phyloP scores from a whole-genome alignment of 1,284 basidiomycete genomes.

The Spongiforma sp. region DNA sequence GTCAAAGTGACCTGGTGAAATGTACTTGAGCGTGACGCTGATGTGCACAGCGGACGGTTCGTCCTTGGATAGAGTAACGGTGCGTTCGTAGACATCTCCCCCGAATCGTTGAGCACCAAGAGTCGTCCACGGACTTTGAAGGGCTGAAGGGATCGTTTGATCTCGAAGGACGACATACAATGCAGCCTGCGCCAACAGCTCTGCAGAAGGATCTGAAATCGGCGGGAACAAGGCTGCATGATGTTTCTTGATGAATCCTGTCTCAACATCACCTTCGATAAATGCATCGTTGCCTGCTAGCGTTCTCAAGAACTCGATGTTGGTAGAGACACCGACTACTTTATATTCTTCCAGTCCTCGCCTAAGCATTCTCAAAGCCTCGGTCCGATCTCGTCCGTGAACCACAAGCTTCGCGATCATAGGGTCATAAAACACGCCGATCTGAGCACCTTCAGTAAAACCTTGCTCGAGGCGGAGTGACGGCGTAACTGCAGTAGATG shows the following conservation, averaged over 20 bases:
- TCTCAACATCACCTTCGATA: constrained; percentile 85
- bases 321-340: constrained; percentile 91
- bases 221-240: constrained; percentile 77
- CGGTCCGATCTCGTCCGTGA: constrained; percentile 85
- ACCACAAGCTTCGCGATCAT: constrained; percentile 96
- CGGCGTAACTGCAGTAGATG: constrained; percentile 51
- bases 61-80: constrained; percentile 59
- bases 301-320: constrained; percentile 85
- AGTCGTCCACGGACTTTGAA: constrained; percentile 63
- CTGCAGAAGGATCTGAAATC: constrained; percentile 57
- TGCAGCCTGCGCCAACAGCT: constrained; percentile 78
- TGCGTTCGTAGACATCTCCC: constrained; percentile 70
- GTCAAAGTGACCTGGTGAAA: constrained; percentile 53
- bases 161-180: constrained; percentile 78
- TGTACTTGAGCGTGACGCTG: constrained; percentile 54
- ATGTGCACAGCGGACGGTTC: constrained; percentile 46
- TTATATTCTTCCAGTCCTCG: constrained; percentile 88
- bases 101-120: constrained; percentile 77
- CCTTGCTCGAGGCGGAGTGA: constrained; percentile 92
- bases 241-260: constrained; percentile 93
- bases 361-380: constrained; percentile 81
- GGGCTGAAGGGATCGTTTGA: constrained; percentile 38
- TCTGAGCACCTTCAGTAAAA: constrained; percentile 84
- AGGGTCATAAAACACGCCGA: constrained; percentile 93
- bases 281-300: constrained; percentile 84